Evolutionary conservation across 768 basidiomycete species (phyloP), one percentile per base, ranked within the genome.

Genomic region (Rhizopogon vinicolor): DNA sequence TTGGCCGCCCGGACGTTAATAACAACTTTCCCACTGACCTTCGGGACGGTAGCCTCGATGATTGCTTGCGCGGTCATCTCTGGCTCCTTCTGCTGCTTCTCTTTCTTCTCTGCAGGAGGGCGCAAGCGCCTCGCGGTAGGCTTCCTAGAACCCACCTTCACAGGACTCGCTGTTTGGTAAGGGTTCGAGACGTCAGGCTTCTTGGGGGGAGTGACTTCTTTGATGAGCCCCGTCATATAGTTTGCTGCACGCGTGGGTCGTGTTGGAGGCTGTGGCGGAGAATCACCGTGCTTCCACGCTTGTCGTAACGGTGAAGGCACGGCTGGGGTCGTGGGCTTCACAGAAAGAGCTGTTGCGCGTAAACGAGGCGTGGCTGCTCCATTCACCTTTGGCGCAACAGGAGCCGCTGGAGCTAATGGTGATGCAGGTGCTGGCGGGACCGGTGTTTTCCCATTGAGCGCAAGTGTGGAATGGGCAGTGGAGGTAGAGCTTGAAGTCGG

Each of bases 21-120:
- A 18, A 48, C 52, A 18, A 54, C 41, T 4, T 41, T 25, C 35
- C 14, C 28, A 68, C 78, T 55, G 56, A 83, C 85, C 77, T 84
- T 88, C 13, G 89, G 89, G 12, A 91, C 63, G 2, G 89, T 90
- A 3, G 88, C 87, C 69, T 89, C 87, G 44, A 91, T 86, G 49
- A 89, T 85, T 39, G 81, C 82, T 58, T 87, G 86, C 1, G 84
- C 79, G 37, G 84, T 81, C 48, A 74, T 25, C 52, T 67, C 66
- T 1, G 60, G 58, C 28, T 65, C 68, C 56, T 58, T 68, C 57
- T 64, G 69, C 52, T 58, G 63, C 40, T 68, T 69, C 58, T 65
- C 67, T 33, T 56, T 53, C 6, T 77, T 70, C 58, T 76, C 78
- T 10, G 73, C 64, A 25, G 51, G 22, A 14, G 59, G 45, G 52